Conservation (phyloP, 2,329 filamentous ascomycete species). For the Alternaria consortialis region DNA sequence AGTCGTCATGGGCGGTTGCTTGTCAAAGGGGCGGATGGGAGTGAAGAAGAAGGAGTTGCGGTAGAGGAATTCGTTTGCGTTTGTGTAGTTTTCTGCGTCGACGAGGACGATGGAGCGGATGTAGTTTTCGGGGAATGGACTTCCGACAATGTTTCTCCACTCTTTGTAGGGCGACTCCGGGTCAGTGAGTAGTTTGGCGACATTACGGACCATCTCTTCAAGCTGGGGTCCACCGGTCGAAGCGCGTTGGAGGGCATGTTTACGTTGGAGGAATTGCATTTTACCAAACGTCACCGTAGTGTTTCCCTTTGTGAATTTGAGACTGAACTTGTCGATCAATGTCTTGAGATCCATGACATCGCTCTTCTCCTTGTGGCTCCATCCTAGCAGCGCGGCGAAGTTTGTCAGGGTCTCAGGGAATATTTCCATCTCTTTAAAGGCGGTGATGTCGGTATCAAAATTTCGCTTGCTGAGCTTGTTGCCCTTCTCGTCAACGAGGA, state of each 20-base stretch:
- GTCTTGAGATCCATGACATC: constrained; percentile 77
- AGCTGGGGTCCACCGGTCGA: constrained; percentile 55
- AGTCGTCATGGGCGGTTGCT: constrained; percentile 16
- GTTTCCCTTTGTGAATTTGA: constrained; percentile 92
- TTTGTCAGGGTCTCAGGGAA: constrained; percentile 75
- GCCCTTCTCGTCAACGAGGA: constrained; percentile 58
- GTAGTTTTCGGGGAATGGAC: constrained; percentile 54
- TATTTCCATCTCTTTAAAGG: constrained; percentile 66
- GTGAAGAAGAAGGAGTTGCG: constrained; percentile 68
- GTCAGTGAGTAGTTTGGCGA: constrained; percentile 41
- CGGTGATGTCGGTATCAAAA: constrained; percentile 68
- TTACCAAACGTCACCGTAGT: constrained; percentile 84
- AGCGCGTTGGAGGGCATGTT: constrained; percentile 66
- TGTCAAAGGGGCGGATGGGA: constrained; percentile 32
- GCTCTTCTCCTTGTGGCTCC: constrained; percentile 74
- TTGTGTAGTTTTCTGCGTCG: constrained; percentile 67
- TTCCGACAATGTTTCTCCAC: constrained; percentile 34
- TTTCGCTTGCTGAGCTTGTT: constrained; percentile 80
- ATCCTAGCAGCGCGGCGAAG: constrained; percentile 85
- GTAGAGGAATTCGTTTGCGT: constrained; percentile 63
- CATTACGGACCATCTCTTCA: constrained; percentile 48
- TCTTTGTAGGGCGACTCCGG: constrained; percentile 38
- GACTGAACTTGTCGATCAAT: constrained; percentile 77
- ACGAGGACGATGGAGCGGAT: constrained; percentile 61
- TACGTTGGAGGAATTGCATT: constrained; percentile 78